Conservation (phyloP, 1,139 yeast genomes). For the Lodderomyces parapsilosis region DNA sequence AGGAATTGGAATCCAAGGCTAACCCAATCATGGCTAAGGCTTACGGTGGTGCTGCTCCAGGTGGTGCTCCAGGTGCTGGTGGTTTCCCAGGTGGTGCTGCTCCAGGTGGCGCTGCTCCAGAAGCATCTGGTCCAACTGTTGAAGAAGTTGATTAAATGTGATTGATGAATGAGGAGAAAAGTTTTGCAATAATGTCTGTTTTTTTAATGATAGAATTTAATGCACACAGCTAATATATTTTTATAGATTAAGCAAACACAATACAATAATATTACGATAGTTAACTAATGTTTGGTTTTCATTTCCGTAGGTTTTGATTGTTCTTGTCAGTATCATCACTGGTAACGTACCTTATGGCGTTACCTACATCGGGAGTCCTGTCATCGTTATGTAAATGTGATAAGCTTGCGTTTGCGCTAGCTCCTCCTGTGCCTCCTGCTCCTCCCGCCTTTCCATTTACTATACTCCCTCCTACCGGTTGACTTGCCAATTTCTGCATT, state of each 20-base stretch:
- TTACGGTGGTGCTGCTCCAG: constrained; percentile 67
- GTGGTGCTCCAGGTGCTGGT: constrained; percentile 59
- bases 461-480: not conserved
- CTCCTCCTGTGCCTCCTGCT: no score
- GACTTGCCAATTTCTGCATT: constrained; percentile 3
- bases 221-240: not conserved
- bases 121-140: constrained; percentile 80
- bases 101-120: constrained; percentile 51
- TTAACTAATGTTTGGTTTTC: not conserved
- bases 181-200: not conserved
- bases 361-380: not conserved
- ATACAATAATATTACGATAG: not conserved
- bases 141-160: constrained; percentile 83
- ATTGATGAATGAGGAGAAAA: not conserved
- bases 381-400: constrained; percentile 3
- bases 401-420: not conserved
- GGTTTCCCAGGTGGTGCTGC: constrained; percentile 60
- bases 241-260: not conserved
- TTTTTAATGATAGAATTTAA: not conserved
- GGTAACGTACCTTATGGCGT: not conserved
- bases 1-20: constrained; percentile 90
- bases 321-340: constrained; percentile 1
- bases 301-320: constrained; percentile 1
- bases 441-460: not conserved
- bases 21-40: constrained; percentile 94